These are phyloP conservation scores for Metroxylon sagu DNA, from an alignment of 176 grass and related monocot genomes.

Conservation along the genomic window DNA sequence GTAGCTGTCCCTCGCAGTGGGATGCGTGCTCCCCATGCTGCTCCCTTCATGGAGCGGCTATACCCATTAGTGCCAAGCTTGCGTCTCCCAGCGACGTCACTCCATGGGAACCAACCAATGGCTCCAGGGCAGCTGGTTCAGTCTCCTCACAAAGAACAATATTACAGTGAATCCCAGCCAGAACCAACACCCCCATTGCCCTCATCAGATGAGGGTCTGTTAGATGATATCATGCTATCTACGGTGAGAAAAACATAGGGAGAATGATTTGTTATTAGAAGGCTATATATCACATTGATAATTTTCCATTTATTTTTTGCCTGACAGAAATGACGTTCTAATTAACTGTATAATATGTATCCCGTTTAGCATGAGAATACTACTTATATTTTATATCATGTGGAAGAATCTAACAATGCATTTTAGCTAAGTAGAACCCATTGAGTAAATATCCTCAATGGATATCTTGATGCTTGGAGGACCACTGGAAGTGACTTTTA, in stretches of 20 bases:
- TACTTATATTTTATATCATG: no score
- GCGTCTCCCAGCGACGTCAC: background rate
- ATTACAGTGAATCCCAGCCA: background rate
- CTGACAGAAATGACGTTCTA: no score
- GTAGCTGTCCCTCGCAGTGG: background rate
- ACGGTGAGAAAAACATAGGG: constrained; percentile 45
- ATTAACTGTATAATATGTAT: no score
- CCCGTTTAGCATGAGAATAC: no score
- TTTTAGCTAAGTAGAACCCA: no score
- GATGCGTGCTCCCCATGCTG: constrained; percentile 18
- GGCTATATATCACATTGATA: no score
- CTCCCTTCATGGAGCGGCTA: constrained; percentile 36
- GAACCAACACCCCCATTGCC: background rate
- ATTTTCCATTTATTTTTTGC: no score
- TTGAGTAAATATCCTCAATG: no score
- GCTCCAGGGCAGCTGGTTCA: constrained; percentile 1
- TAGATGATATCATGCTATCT: constrained; percentile 78
- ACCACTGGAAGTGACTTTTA: no score
- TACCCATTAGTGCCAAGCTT: constrained; percentile 8
- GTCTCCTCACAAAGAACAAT: background rate
- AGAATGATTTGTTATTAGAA: background rate
- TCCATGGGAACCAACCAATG: constrained; percentile 16
- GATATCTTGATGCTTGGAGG: no score
- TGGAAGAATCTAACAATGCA: no score
- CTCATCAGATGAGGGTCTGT: constrained; percentile 39